phyloP scores from a whole-genome alignment of 2,329 filamentous ascomycete genomes.

The Clonostachys rhizophaga region DNA sequence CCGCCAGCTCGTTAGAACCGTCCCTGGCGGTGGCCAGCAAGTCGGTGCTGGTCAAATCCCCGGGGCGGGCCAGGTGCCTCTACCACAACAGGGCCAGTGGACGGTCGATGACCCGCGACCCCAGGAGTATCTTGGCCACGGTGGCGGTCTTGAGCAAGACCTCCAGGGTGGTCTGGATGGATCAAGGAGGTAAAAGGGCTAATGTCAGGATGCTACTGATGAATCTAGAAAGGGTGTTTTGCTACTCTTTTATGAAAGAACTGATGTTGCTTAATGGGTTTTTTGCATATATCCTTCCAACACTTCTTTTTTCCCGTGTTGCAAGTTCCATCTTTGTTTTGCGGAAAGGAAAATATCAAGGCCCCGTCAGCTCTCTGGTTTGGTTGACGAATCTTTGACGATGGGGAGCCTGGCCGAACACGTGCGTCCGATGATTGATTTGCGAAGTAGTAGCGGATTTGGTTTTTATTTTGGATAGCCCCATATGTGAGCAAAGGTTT shows the following conservation, averaged over 20 bases:
- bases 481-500: no score
- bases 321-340: no score
- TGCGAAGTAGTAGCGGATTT: no score
- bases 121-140: constrained; percentile 48
- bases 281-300: not conserved
- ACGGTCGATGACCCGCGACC: constrained; percentile 55
- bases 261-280: not conserved
- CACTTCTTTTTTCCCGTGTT: not conserved
- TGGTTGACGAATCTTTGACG: no score
- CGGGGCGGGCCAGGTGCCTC: constrained; percentile 41
- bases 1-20: constrained; percentile 57
- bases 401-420: no score
- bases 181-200: constrained; percentile 11
- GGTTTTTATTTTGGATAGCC: no score
- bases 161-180: constrained; percentile 45
- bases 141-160: constrained; percentile 52
- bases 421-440: no score
- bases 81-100: constrained; percentile 51
- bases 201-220: no score
- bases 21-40: constrained; percentile 28
- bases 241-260: no score
- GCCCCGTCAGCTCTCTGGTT: no score
- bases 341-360: no score
- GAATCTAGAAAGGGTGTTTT: no score
- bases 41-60: constrained; percentile 22